Evolutionary conservation across 805 yeast genomes (phyloP).

Genomic region (Ogataea naganishii): DNA sequence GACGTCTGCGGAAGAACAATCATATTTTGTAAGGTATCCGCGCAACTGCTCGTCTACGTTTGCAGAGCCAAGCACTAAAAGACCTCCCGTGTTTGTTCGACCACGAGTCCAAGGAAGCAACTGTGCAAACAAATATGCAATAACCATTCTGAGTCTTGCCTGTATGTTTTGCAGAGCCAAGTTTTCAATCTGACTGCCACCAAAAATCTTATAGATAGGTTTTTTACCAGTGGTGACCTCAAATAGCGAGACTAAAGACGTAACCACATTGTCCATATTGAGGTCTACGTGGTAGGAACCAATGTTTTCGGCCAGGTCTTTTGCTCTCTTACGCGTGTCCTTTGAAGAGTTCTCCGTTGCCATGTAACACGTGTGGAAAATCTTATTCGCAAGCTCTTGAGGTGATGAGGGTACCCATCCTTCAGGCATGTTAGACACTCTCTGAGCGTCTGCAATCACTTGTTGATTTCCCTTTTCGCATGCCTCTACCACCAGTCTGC

Average conservation of each 20-base stretch:
- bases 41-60: constrained; percentile 95
- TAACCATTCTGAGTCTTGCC: constrained; percentile 92
- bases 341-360: constrained; percentile 88
- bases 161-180: constrained; percentile 94
- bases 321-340: constrained; percentile 82
- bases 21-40: constrained; percentile 94
- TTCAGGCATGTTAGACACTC: constrained; percentile 46
- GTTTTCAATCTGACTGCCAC: constrained; percentile 88
- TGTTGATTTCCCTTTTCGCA: constrained; percentile 58
- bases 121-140: constrained; percentile 90
- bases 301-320: constrained; percentile 59
- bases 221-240: constrained; percentile 84
- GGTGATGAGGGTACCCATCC: constrained; percentile 68
- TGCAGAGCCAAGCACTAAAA: constrained; percentile 89
- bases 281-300: constrained; percentile 89
- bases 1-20: constrained; percentile 94
- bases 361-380: constrained; percentile 91
- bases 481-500: constrained; percentile 72
- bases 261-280: constrained; percentile 82
- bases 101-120: constrained; percentile 91
- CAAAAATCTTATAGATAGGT: constrained; percentile 87
- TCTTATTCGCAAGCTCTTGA: constrained; percentile 60
- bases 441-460: constrained; percentile 69
- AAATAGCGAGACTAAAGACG: constrained; percentile 66
- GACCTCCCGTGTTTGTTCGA: constrained; percentile 57